These are phyloP conservation scores for Silene noctiflora DNA, from an alignment of 179 eudicot genomes.

Conservation along the genomic window DNA sequence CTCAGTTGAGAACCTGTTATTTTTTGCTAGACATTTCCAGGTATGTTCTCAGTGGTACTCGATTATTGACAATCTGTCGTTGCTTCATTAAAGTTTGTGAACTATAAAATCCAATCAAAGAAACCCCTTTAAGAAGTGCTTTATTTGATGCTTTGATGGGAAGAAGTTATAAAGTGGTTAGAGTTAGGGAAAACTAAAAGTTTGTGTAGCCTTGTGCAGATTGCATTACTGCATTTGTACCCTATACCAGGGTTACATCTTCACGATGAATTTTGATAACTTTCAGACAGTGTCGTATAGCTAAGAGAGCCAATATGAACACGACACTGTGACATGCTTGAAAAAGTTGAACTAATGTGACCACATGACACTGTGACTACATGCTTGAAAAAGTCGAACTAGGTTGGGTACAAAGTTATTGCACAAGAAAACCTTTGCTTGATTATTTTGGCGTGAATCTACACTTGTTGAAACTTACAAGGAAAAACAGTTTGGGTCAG, in stretches of 20 bases:
- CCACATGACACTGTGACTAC: not conserved
- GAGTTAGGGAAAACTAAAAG: not conserved
- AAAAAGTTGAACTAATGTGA: not conserved
- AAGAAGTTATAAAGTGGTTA: not conserved
- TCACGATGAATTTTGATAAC: not conserved
- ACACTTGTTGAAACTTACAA: not conserved
- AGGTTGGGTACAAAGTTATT: not conserved
- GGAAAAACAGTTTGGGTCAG: not conserved
- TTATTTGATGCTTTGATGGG: not conserved
- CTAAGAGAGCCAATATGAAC: not conserved
- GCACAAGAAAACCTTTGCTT: not conserved
- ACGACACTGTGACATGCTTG: not conserved
- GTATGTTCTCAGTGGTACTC: conserved; percentile 34
- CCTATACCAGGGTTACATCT: not conserved
- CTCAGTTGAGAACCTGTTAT: conserved; percentile 72
- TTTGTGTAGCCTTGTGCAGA: not conserved
- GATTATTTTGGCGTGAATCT: not conserved
- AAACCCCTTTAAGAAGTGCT: not conserved
- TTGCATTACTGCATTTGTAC: not conserved
- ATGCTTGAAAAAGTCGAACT: conserved; percentile 2
- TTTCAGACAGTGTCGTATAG: not conserved
- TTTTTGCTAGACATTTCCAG: conserved; percentile 60
- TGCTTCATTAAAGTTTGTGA: not conserved
- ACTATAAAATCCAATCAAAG: not conserved
- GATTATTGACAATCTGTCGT: not conserved